Conservation (phyloP, 1,139 yeast species). For the Scheffersomyces segobiensis region DNA sequence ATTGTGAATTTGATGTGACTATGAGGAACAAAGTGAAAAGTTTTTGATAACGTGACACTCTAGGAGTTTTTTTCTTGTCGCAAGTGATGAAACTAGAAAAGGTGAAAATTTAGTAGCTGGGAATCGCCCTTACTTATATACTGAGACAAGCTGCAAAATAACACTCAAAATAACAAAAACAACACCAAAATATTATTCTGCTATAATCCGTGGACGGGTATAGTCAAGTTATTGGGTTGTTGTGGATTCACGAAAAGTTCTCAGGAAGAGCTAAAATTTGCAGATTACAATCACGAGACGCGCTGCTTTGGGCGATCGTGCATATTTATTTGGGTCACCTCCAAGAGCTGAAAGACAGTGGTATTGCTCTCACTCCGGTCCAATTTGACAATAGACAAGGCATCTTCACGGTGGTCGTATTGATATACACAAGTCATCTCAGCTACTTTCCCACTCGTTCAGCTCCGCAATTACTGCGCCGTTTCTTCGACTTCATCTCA, state of each 20-base stretch:
- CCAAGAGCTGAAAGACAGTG: neutral
- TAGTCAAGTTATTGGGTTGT: neutral
- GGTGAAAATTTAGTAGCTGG: neutral
- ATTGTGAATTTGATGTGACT: conserved; percentile 12
- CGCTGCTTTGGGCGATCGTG: neutral
- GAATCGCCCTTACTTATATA: neutral
- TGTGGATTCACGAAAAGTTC: neutral
- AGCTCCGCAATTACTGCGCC: neutral
- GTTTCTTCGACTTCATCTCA: neutral
- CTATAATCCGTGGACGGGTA: neutral
- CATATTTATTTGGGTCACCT: neutral
- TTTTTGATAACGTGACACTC: neutral
- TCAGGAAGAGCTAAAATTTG: neutral
- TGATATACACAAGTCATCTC: neutral
- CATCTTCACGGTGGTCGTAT: neutral
- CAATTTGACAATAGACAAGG: neutral
- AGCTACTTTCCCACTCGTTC: neutral
- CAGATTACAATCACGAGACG: neutral
- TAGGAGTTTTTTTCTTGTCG: neutral
- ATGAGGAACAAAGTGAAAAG: neutral
- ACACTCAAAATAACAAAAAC: neutral
- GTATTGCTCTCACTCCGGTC: neutral
- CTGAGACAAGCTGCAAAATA: neutral
- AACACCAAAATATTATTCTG: neutral
- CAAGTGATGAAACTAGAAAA: neutral